Base-by-base conservation (phyloP, 805 yeast species). In the Metschnikowia similis region DNA sequence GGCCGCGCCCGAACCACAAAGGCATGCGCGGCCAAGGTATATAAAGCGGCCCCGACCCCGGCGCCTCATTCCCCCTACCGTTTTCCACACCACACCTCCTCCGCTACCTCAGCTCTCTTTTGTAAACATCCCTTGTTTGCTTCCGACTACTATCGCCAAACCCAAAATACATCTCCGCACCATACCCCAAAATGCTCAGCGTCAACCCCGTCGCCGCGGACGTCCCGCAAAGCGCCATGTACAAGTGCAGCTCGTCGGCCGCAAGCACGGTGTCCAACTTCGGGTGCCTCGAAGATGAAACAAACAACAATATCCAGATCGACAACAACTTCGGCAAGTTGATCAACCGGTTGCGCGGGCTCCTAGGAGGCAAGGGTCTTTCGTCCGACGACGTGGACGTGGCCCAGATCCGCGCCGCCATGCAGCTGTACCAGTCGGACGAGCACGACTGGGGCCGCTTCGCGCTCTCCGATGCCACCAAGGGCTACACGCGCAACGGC, bases 401-500 rank as follows among this genome's bases (percentile, higher is more conserved):
- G 50, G 70, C 65, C 30, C 55, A 70, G 26, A 67, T 85, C 37
- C 68, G 70, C 63, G 56, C 58, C 36, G 58, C 76, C 35, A 73
- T 85, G 81, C 69, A 70, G 35, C 56, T 59, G 26, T 85, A 84
- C 66, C 58, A 59, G 17, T 73, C 83, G 4, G 56, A 70, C 48
- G 77, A 74, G 48, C 44, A 56, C 3, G 86, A 85, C 53, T 85
- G 91, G 91, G 60, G 59, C 37, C 68, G 70, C 51, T 84, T 67
- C 66, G 88, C 87, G 4, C 69, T 78, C 34, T 70, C 67, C 32
- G 89, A 85, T 56, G 56, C 70, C 8, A 60, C 75, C 31, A 62
- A 79, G 51, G 71, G 71, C 50, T 85, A 84, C 58, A 70, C 79
- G 21, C 65, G 90, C 49, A 89, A 87, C 61, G 96, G 96, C 2